These are phyloP conservation scores for Fragilaria crotonensis DNA, from an alignment of 108 stramenopile species.

Conservation along the genomic window DNA sequence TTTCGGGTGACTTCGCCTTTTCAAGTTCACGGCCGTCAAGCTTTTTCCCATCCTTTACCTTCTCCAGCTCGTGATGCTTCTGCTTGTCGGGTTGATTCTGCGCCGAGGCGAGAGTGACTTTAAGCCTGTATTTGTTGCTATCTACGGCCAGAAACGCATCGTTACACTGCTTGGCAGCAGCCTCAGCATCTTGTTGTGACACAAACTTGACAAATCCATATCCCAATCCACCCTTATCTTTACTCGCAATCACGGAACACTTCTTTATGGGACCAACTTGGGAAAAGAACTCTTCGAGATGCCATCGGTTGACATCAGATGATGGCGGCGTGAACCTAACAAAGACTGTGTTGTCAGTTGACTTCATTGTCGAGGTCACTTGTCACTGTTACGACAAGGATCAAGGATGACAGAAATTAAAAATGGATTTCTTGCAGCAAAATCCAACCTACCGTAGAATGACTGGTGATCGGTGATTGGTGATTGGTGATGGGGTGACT, in stretches of 20 bases:
- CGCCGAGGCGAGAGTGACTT: slow-evolving; percentile 48
- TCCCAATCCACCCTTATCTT: slow-evolving; percentile 21
- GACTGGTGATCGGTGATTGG: too few relatives aligned
- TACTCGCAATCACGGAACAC: slow-evolving; percentile 50
- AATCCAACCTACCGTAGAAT: too few relatives aligned
- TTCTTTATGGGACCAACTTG: slow-evolving; percentile 82
- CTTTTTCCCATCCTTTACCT: slow-evolving; percentile 2
- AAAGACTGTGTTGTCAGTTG: slow-evolving; percentile 58
- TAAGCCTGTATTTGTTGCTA: slow-evolving; percentile 33
- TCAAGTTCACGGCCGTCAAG: background rate
- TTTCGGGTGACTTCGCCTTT: too few relatives aligned
- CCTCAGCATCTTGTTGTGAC: slow-evolving; percentile 54
- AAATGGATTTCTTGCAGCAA: too few relatives aligned
- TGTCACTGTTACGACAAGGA: too few relatives aligned
- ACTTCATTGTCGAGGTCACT: background rate
- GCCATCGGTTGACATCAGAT: slow-evolving; percentile 51
- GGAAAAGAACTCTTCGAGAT: slow-evolving; percentile 69
- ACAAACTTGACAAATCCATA: slow-evolving; percentile 80
- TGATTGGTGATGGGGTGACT: too few relatives aligned
- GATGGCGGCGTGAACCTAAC: slow-evolving; percentile 65
- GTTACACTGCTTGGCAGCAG: slow-evolving; percentile 38
- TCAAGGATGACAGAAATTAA: too few relatives aligned
- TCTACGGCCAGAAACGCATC: slow-evolving; percentile 45
- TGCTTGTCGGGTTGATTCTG: slow-evolving; percentile 11
- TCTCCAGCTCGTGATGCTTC: slow-evolving; percentile 6